These are phyloP conservation scores for Termitomyces sp. DNA, from an alignment of 768 basidiomycete species.

Conservation along the genomic window DNA sequence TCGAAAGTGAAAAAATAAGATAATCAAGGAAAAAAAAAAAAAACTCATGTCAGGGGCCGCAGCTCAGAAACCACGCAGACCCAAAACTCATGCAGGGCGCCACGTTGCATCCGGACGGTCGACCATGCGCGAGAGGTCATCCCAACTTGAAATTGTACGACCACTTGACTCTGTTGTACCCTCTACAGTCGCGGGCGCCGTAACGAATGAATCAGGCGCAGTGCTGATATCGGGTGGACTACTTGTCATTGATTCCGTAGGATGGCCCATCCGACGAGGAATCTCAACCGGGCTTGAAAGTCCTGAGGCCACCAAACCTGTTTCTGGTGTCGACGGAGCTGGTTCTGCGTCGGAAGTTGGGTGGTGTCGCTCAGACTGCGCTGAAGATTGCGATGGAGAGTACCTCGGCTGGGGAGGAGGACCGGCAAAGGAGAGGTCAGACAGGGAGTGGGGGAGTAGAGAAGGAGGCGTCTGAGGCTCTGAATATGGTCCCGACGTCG, in stretches of 20 bases:
- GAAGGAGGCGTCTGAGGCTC: conserved; percentile 9
- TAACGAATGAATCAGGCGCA: conserved; percentile 63
- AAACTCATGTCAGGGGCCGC: not conserved
- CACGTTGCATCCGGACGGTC: conserved; percentile 31
- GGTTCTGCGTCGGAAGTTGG: no score
- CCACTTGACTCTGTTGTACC: conserved; percentile 52
- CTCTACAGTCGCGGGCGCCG: conserved; percentile 53
- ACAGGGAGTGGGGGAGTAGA: conserved; percentile 11
- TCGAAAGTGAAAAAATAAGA: not conserved
- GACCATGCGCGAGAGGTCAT: conserved; percentile 35
- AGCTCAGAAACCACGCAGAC: no score
- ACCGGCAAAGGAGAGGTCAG: no score
- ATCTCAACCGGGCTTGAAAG: conserved; percentile 20
- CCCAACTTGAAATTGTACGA: no score
- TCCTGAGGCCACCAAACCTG: no score
- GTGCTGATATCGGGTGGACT: conserved; percentile 63
- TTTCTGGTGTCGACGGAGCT: no score
- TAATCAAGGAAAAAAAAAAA: conserved; percentile 4
- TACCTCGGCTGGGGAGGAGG: not conserved
- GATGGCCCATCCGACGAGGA: no score
- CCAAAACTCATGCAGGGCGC: conserved; percentile 35
- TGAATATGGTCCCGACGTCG: not conserved
- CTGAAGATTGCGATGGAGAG: not conserved
- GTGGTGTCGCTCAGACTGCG: not conserved
- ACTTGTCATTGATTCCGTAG: conserved; percentile 19